Conservation (phyloP, 768 basidiomycete genomes). For the Aureoboletus auriporus region DNA sequence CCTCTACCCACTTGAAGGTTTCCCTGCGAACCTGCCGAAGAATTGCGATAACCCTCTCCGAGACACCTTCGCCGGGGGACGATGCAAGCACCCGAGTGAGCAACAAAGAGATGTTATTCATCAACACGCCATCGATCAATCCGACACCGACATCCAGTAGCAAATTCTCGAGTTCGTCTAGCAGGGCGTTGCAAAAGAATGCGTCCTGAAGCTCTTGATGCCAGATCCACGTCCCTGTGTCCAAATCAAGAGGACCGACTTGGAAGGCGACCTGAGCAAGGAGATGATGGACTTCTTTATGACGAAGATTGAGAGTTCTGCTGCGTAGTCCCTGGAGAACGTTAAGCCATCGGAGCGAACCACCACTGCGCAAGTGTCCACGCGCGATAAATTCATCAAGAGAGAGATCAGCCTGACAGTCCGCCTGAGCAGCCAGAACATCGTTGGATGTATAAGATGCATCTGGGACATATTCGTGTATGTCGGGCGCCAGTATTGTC, state of each 20-base stretch:
- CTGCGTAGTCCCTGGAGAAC: slow-evolving; percentile 37
- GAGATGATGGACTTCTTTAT: slow-evolving; percentile 37
- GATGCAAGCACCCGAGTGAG: slow-evolving; percentile 32
- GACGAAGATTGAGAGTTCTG: slow-evolving; percentile 33
- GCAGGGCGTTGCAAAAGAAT: slow-evolving; percentile 30
- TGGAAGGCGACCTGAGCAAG: slow-evolving; percentile 40
- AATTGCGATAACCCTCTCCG: slow-evolving; percentile 13
- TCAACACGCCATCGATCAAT: slow-evolving; percentile 31
- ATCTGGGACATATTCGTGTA: slow-evolving; percentile 21
- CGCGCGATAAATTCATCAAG: slow-evolving; percentile 42
- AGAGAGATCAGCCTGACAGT: slow-evolving; percentile 35
- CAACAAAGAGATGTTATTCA: slow-evolving; percentile 29
- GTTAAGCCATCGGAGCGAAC: slow-evolving; percentile 44
- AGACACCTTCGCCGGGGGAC: slow-evolving; percentile 6
- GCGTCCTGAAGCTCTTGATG: slow-evolving; percentile 33
- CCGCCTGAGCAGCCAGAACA: slow-evolving; percentile 36
- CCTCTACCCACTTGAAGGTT: slow-evolving; percentile 30
- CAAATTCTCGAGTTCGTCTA: slow-evolving; percentile 30
- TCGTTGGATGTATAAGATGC: slow-evolving; percentile 39
- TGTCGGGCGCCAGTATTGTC: no score
- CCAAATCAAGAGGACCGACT: slow-evolving; percentile 26
- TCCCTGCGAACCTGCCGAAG: slow-evolving; percentile 27
- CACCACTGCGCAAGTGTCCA: slow-evolving; percentile 38
- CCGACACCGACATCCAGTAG: slow-evolving; percentile 32
- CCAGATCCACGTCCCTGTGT: slow-evolving; percentile 26